Base-by-base conservation (phyloP, 805 yeast species). In the Hanseniaspora clermontiae region DNA sequence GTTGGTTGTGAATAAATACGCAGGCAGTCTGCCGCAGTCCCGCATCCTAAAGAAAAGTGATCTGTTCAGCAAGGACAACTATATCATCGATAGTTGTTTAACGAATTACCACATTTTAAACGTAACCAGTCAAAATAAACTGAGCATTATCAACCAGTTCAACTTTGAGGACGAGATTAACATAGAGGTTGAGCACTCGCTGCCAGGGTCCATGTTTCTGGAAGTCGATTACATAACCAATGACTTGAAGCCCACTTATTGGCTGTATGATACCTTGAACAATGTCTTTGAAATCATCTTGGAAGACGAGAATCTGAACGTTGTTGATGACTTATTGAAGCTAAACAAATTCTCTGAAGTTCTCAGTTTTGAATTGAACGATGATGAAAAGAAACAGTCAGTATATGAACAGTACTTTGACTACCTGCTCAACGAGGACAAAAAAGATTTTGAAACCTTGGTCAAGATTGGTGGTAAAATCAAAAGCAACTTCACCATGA, bases 241-340 rank as follows among this genome's bases (percentile, higher is more conserved):
- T 11, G 43, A 40, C 1, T 11, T 38, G n/a, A 34, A 27, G 2
- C 62, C 64, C 10, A 69, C 97, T 0, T 85, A 73, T 62, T 93
- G 98, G 98, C 68, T 85, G 3, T 87, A 73, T 62, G 79, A 93
- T 0, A 67, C 71, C 12, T 24, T 20, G 15, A 64, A 69, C 5
- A 74, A 74, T 50, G 79, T 93, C 10, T 85, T 77, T 64, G 98
- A 93, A 65, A 68, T 93, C 7, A 74, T 83, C 10, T 72, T 87
- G 12, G 76, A 76, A 38, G 77, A 84, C 63, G 97, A 91, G 66
- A 73, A 81, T 5, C 71, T 76, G 5, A 84, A 84, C 29, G 81
- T 90, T 2, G 87, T 97, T 96, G 77, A 77, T 54, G 71, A 78
- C 0, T 67, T 82, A 62, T 65, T 82, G n/a, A 74, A 74, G 3